Base-by-base conservation (phyloP, 140 eudicot species). In the Ambrosia hybrid region DNA sequence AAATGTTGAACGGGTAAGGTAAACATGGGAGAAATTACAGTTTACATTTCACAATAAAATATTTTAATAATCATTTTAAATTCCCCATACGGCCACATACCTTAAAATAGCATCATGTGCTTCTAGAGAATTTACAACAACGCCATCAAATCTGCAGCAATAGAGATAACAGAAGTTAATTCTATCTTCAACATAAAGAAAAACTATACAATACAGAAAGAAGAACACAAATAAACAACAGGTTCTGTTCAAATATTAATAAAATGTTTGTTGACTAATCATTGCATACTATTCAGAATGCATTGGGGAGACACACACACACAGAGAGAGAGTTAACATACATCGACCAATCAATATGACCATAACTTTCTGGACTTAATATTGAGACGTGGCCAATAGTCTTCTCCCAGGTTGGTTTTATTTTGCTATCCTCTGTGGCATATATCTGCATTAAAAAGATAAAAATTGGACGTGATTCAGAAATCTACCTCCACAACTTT, bases 291-390 rank as follows among this genome's bases (percentile, higher is more conserved):
- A 51, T 56, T 57, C 30, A 61, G 62, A 72, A 52, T 71, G 67
- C 67, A 80, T 30, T 63, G 57, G 69, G 48, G 8, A 6, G 46
- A 30, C 34, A 30, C 48, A 70, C 48, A 30, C 34, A 30, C 48
- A 70, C 48, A 72, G 69, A 70, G 53, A 69, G 70, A 71, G 81
- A 76, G 70, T 49, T 78, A 16, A 76, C 96, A 79, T 85, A 92
- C 98, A 70, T 76, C 75, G 95, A 85, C 98, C 98, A 92, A 84
- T 92, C 98, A 80, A 85, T 73, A 72, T 67, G 84, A 64, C 87
- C 91, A 86, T 80, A 87, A 80, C 76, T 85, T 72, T 90, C 91
- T 48, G 87, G 91, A 76, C 81, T 81, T 82, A 92, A 78, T 68
- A 87, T 57, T 48, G 86, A 77, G 72, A 92, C 86, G 76, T 77